Evolutionary conservation across 2,329 filamentous ascomycete genomes (phyloP).

Genomic region (Fusarium verticillioides): DNA sequence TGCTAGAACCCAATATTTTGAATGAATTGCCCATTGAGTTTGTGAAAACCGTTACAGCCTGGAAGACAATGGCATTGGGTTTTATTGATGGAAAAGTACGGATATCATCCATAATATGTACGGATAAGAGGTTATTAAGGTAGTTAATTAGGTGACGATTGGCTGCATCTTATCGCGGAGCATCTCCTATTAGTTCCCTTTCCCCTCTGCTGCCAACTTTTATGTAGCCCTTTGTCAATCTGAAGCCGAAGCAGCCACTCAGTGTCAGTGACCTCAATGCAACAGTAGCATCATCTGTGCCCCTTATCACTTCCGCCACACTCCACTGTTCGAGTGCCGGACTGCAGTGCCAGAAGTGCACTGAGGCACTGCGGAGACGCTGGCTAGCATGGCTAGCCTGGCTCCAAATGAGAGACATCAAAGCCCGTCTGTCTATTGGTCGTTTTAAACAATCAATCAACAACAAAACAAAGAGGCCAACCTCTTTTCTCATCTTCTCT

Average conservation of each 20-base stretch:
- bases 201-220: constrained; percentile 23
- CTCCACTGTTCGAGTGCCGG: constrained; percentile 7
- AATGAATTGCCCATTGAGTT: background rate
- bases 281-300: constrained; percentile 14
- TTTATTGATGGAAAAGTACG: background rate
- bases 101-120: background rate
- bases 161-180: constrained; percentile 27
- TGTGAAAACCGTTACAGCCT: background rate
- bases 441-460: constrained; percentile 29
- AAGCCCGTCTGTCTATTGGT: constrained; percentile 12
- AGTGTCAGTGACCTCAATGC: constrained; percentile 18
- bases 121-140: background rate
- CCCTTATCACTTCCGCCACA: constrained; percentile 27
- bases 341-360: background rate
- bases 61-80: background rate
- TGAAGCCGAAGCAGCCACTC: constrained; percentile 27
- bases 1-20: background rate
- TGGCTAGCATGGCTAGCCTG: background rate
- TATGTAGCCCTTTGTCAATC: constrained; percentile 10
- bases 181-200: constrained; percentile 16
- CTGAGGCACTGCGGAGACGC: background rate
- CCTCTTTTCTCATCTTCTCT: constrained; percentile 7
- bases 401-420: constrained; percentile 14
- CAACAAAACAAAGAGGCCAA: constrained; percentile 38
- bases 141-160: background rate